Percentiles rank a stretch among this genome's conserved stretches.
Evolutionary conservation across 306 rosid species (phyloP).

Genomic region (Begonia loranthoides): DNA sequence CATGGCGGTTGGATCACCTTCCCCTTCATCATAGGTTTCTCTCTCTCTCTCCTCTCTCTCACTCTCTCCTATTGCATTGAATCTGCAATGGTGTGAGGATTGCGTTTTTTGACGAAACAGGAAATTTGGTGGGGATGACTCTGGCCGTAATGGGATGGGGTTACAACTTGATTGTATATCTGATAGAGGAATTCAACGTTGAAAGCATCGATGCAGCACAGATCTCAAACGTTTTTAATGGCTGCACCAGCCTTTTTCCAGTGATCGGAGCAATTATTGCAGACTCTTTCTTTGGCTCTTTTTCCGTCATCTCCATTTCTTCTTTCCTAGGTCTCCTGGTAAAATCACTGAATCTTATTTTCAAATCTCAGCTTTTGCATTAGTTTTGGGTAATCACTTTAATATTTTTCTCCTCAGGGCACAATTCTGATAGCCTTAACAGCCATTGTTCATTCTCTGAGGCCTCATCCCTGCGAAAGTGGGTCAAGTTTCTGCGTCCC

Average conservation of each 20-base stretch:
- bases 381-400: too few relatives aligned
- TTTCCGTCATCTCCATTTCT: conserved; percentile 14
- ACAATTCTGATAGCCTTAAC: conserved; percentile 16
- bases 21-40: conserved; percentile 26
- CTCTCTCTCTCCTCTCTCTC: neutral
- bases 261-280: conserved; percentile 23
- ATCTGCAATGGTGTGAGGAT: too few relatives aligned
- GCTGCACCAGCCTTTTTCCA: conserved; percentile 20
- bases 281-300: conserved; percentile 24
- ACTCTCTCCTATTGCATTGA: neutral
- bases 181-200: conserved; percentile 21
- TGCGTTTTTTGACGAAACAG: conserved; percentile 5
- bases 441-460: conserved; percentile 12
- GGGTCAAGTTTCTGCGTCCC: conserved; percentile 6
- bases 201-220: conserved; percentile 23
- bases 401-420: conserved; percentile 10
- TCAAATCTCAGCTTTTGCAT: neutral
- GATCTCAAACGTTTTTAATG: conserved; percentile 21
- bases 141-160: conserved; percentile 22
- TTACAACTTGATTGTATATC: conserved; percentile 22
- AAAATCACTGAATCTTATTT: neutral
- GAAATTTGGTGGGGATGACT: conserved; percentile 15
- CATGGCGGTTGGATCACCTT: conserved; percentile 33
- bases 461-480: conserved; percentile 16
- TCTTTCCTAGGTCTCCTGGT: conserved; percentile 28